Percentiles rank a stretch among this genome's conserved stretches.
phyloP scores from a whole-genome alignment of 2,329 filamentous ascomycete species.

The Fusarium coffeatum region DNA sequence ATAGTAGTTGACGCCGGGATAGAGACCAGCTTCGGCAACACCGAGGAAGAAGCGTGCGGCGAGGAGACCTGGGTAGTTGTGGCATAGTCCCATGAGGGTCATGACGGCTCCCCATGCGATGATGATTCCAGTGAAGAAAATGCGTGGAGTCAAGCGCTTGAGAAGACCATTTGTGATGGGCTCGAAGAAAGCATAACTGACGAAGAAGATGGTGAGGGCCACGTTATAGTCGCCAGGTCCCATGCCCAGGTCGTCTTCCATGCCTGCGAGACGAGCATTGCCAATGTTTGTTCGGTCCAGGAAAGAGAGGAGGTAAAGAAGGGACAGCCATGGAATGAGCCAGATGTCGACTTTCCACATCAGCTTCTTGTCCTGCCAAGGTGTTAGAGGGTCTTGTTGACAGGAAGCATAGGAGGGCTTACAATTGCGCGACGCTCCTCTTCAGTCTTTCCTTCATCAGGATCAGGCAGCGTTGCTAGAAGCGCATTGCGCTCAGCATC shows the following conservation, averaged over 20 bases:
- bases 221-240: slow-evolving; percentile 66
- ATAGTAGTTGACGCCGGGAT: slow-evolving; percentile 74
- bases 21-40: slow-evolving; percentile 74
- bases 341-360: slow-evolving; percentile 67
- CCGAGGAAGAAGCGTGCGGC: slow-evolving; percentile 69
- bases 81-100: slow-evolving; percentile 62
- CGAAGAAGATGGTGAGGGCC: slow-evolving; percentile 72
- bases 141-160: slow-evolving; percentile 70
- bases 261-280: slow-evolving; percentile 58
- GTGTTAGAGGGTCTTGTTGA: background rate
- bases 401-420: slow-evolving; percentile 50
- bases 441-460: slow-evolving; percentile 69
- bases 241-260: slow-evolving; percentile 40
- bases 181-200: slow-evolving; percentile 75
- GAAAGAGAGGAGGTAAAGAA: slow-evolving; percentile 68
- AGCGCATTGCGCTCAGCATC: slow-evolving; percentile 47
- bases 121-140: slow-evolving; percentile 75
- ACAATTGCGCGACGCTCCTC: slow-evolving; percentile 72
- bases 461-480: slow-evolving; percentile 48
- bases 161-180: slow-evolving; percentile 73
- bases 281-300: slow-evolving; percentile 55
- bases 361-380: slow-evolving; percentile 58
- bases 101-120: slow-evolving; percentile 62
- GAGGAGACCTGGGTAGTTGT: slow-evolving; percentile 58
- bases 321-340: slow-evolving; percentile 68